Evolutionary conservation across 345 rosid genomes (phyloP).

Genomic region (Raphanus sativus): DNA sequence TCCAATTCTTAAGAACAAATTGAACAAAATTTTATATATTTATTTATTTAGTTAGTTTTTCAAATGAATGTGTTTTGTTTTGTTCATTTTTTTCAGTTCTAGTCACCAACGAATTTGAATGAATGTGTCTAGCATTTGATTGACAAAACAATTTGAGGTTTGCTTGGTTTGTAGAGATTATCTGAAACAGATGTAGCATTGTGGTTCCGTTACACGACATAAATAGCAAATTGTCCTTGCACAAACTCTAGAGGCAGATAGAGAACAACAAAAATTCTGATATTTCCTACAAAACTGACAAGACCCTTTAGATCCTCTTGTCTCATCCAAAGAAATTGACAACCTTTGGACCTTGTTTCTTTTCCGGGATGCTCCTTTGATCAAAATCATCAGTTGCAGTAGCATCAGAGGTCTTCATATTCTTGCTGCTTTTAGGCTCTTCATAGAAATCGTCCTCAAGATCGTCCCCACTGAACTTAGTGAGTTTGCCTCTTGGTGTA

Average conservation of each 20-base stretch:
- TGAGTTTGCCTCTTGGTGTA: slow-evolving; percentile 51
- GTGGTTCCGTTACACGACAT: slow-evolving; percentile 19
- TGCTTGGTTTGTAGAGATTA: not conserved
- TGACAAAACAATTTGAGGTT: not conserved
- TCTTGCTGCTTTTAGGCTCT: slow-evolving; percentile 33
- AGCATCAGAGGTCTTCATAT: slow-evolving; percentile 34
- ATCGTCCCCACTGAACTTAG: slow-evolving; percentile 78
- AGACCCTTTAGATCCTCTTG: slow-evolving; percentile 30
- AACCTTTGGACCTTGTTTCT: slow-evolving; percentile 29
- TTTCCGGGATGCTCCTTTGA: not conserved
- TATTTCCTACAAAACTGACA: slow-evolving; percentile 28
- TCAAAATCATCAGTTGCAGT: not conserved
- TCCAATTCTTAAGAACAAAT: too few relatives aligned
- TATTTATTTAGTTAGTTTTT: too few relatives aligned
- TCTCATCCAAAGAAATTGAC: slow-evolving; percentile 63
- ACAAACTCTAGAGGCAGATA: not conserved
- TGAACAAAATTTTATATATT: too few relatives aligned
- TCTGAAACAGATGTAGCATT: not conserved
- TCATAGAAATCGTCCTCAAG: slow-evolving; percentile 78
- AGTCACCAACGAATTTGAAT: too few relatives aligned
- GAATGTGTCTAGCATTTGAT: not conserved
- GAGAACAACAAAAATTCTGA: not conserved
- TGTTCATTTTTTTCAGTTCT: too few relatives aligned
- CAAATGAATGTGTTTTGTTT: too few relatives aligned
- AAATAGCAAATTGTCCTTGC: slow-evolving; percentile 1